Evolutionary conservation across 164 flowering plant species (phyloP).

Genomic region (Buxus sempervirens): DNA sequence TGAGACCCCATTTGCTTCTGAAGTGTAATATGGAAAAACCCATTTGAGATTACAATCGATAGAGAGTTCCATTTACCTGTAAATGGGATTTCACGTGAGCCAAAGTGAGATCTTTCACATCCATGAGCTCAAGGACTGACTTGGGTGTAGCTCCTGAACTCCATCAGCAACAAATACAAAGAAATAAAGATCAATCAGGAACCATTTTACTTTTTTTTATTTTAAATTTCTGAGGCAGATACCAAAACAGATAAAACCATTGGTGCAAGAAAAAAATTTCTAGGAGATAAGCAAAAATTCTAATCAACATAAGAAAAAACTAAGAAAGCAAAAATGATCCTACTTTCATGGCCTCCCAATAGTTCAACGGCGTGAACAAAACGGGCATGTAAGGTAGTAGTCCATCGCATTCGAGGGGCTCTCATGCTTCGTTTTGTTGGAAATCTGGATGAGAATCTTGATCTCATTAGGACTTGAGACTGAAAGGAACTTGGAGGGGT

Average conservation of each 20-base stretch:
- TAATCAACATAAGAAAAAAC: background rate
- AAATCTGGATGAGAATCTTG: slow-evolving; percentile 65
- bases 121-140: slow-evolving; percentile 99
- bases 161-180: slow-evolving; percentile 1
- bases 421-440: slow-evolving; percentile 81
- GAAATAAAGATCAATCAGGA: background rate
- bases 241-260: background rate
- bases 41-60: slow-evolving; percentile 10
- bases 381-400: slow-evolving; percentile 88
- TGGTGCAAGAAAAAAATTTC: background rate
- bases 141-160: slow-evolving; percentile 90
- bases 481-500: slow-evolving; percentile 21
- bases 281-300: background rate
- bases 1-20: slow-evolving; percentile 1
- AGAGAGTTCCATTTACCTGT: slow-evolving; percentile 51
- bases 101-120: slow-evolving; percentile 96
- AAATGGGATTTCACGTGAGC: slow-evolving; percentile 98
- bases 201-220: slow-evolving; percentile 8
- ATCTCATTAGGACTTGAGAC: slow-evolving; percentile 51
- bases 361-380: slow-evolving; percentile 98
- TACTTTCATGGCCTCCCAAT: slow-evolving; percentile 99
- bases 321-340: slow-evolving; percentile 2
- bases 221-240: background rate
- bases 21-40: slow-evolving; percentile 12
- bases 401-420: slow-evolving; percentile 98